Percentiles rank a stretch among this genome's conserved stretches.
Conservation (phyloP, 139 green algal genomes). For the Ettlia oleoabundans region DNA sequence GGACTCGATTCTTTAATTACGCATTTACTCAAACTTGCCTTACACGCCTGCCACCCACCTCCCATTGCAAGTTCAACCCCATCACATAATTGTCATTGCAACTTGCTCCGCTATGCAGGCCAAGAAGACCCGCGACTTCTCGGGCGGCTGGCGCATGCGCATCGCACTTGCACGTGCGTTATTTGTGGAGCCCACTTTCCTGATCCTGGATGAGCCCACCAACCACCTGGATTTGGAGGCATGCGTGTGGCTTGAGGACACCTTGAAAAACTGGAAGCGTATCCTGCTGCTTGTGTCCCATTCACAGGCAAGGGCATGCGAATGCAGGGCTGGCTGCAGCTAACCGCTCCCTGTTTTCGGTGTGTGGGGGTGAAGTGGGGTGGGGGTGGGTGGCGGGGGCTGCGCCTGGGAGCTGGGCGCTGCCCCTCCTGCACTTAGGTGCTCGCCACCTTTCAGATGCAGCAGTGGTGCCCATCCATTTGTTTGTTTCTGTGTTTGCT, state of each 20-base stretch:
- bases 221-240: constrained; percentile 77
- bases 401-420: no score
- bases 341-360: no score
- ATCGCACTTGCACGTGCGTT: constrained; percentile 93
- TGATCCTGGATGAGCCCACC: constrained; percentile 85
- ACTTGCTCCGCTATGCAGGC: background rate
- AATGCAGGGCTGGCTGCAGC: background rate
- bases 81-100: no score
- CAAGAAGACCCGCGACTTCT: constrained; percentile 90
- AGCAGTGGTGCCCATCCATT: no score
- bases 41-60: background rate
- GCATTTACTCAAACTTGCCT: no score
- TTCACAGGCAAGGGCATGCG: constrained; percentile 42
- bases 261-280: constrained; percentile 90
- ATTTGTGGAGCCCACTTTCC: constrained; percentile 90
- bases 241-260: constrained; percentile 97
- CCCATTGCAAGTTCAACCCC: background rate
- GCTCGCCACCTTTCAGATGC: no score
- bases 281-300: constrained; percentile 93
- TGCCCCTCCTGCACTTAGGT: no score
- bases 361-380: background rate
- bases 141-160: constrained; percentile 96
- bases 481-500: no score
- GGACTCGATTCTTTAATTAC: no score
- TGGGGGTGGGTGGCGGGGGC: no score